A percentile compares a stretch with the other conserved stretches of the same genome.
Evolutionary conservation across 2,329 filamentous ascomycete species (phyloP).

Genomic region (Curvularia hawaiiensis): DNA sequence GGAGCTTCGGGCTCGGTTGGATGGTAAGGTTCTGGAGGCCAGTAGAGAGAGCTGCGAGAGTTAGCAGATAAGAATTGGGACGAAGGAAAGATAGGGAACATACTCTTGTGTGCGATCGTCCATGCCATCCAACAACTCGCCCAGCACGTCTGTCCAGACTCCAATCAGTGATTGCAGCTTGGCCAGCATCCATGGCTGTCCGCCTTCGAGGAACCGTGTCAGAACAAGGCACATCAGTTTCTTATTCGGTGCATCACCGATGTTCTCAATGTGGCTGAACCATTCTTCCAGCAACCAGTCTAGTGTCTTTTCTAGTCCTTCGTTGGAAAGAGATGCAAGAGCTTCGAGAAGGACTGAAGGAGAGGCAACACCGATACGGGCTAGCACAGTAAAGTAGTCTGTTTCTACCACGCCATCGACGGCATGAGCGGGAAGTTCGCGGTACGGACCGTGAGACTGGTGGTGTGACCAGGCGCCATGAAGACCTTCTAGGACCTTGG

Average conservation of each 20-base stretch:
- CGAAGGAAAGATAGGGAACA: slow-evolving; percentile 10
- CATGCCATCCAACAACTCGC: slow-evolving; percentile 67
- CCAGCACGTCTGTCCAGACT: slow-evolving; percentile 75
- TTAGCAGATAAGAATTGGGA: not conserved
- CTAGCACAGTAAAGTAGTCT: slow-evolving; percentile 83
- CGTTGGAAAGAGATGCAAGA: slow-evolving; percentile 46
- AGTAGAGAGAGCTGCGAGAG: slow-evolving; percentile 49
- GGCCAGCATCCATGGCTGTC: slow-evolving; percentile 61
- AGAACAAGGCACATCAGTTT: slow-evolving; percentile 77
- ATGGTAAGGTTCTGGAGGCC: slow-evolving; percentile 41
- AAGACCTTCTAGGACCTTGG: slow-evolving; percentile 56
- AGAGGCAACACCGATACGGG: slow-evolving; percentile 75
- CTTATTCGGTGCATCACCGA: slow-evolving; percentile 67
- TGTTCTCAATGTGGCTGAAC: slow-evolving; percentile 72
- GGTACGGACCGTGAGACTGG: slow-evolving; percentile 78
- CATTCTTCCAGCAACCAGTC: slow-evolving; percentile 61
- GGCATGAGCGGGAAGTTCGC: slow-evolving; percentile 65
- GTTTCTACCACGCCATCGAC: slow-evolving; percentile 79
- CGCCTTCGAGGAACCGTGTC: slow-evolving; percentile 71
- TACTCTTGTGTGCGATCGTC: slow-evolving; percentile 52
- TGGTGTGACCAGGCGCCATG: slow-evolving; percentile 59
- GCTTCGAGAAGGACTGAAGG: slow-evolving; percentile 69
- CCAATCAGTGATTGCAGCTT: slow-evolving; percentile 74
- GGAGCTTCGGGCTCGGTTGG: slow-evolving; percentile 48
- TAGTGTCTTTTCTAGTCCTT: slow-evolving; percentile 40